Conservation (phyloP, 441 rosid genomes). For the Brassica balearica region DNA sequence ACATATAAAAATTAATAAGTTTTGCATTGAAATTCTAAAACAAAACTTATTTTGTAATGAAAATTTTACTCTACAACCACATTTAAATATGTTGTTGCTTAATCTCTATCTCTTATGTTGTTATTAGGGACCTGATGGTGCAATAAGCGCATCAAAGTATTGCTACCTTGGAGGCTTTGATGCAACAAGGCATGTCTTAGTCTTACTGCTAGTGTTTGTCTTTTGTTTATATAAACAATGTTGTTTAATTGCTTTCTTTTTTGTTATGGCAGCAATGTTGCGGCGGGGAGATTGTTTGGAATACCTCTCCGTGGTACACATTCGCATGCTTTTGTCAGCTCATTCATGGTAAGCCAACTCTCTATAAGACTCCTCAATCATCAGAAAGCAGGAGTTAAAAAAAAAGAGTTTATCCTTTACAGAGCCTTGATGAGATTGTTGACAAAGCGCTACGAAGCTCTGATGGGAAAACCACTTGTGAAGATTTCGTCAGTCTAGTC, state of each 20-base stretch:
- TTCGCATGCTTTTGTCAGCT: slow-evolving; percentile 98
- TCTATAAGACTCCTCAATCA: background rate
- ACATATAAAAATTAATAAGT: too few species aligned
- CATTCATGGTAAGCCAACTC: slow-evolving; percentile 52
- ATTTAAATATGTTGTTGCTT: background rate
- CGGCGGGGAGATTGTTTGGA: slow-evolving; percentile 87
- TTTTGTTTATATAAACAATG: background rate
- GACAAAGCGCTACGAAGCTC: slow-evolving; percentile 64
- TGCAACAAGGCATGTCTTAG: slow-evolving; percentile 82
- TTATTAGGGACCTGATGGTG: slow-evolving; percentile 96
- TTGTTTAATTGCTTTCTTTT: background rate
- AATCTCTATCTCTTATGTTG: background rate
- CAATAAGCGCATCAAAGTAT: slow-evolving; percentile 92
- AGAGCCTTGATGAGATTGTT: slow-evolving; percentile 84
- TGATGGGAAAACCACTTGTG: slow-evolving; percentile 71
- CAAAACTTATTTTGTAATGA: too few species aligned
- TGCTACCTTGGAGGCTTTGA: slow-evolving; percentile 99
- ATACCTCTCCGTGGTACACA: slow-evolving; percentile 96
- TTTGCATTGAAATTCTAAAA: too few species aligned
- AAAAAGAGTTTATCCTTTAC: slow-evolving; percentile 6
- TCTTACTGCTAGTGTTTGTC: slow-evolving; percentile 8
- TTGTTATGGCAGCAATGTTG: slow-evolving; percentile 74
- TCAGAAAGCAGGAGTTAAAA: background rate
- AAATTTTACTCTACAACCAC: too few species aligned
- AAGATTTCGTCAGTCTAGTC: slow-evolving; percentile 80